Evolutionary conservation across 2,329 filamentous ascomycete species (phyloP).

Genomic region (Trichoderma sp.): DNA sequence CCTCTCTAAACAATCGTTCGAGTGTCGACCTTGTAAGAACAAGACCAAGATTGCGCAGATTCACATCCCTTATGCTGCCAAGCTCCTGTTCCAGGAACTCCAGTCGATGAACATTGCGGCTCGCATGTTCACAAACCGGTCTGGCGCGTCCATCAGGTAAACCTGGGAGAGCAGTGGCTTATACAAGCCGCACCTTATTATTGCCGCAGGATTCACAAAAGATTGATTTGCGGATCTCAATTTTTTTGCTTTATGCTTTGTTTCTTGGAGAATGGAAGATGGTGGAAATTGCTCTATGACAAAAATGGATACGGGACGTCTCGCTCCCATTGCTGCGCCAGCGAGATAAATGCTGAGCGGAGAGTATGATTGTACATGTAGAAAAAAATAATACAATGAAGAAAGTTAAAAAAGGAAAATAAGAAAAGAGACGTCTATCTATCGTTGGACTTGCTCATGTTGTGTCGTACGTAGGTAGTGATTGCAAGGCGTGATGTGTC

Average conservation of each 20-base stretch:
- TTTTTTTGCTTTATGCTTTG: background rate
- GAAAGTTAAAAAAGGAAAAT: background rate
- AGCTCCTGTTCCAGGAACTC: slow-evolving; percentile 97
- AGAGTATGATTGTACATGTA: slow-evolving; percentile 26
- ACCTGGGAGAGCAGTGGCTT: slow-evolving; percentile 1
- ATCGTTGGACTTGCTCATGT: background rate
- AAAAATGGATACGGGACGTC: slow-evolving; percentile 14
- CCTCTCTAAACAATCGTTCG: slow-evolving; percentile 92
- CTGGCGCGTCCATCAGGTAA: slow-evolving; percentile 70
- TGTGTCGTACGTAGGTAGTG: background rate
- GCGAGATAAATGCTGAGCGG: slow-evolving; percentile 15
- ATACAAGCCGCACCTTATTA: slow-evolving; percentile 16
- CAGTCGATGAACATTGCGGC: slow-evolving; percentile 98
- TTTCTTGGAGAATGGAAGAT: background rate
- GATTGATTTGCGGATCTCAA: background rate
- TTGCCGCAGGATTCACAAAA: background rate
- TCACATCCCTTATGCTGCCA: slow-evolving; percentile 96
- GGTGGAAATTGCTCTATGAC: slow-evolving; percentile 13
- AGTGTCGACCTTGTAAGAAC: slow-evolving; percentile 97
- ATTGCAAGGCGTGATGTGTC: background rate
- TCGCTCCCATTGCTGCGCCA: slow-evolving; percentile 9
- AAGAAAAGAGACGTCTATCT: background rate
- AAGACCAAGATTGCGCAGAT: slow-evolving; percentile 98
- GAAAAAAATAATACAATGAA: slow-evolving; percentile 25
- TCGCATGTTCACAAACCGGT: slow-evolving; percentile 91